Evolutionary conservation across 163 green algal genomes (phyloP).

Genomic region (Scenedesmus sp.): DNA sequence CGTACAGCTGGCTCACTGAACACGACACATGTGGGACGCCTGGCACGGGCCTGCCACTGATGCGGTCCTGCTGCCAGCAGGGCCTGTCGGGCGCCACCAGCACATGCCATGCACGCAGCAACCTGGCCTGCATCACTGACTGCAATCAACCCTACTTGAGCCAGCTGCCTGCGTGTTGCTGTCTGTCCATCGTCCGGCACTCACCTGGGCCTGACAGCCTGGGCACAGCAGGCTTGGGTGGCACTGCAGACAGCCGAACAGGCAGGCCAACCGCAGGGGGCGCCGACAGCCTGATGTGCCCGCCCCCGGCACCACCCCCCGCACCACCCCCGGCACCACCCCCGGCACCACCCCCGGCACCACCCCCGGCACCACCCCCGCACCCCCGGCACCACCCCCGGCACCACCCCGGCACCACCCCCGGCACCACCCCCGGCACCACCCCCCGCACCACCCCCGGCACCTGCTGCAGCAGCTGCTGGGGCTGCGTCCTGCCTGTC

Average conservation of each 20-base stretch:
- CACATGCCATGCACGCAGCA: no score
- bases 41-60: no score
- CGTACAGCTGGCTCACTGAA: no score
- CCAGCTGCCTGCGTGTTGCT: not conserved
- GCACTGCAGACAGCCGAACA: slow-evolving; percentile 10
- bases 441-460: not conserved
- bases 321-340: not conserved
- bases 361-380: no score
- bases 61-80: no score
- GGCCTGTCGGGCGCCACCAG: no score
- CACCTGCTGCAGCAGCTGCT: slow-evolving; percentile 37
- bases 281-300: slow-evolving; percentile 8
- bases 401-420: no score
- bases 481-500: no score
- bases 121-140: no score
- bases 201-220: slow-evolving; percentile 36
- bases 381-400: no score
- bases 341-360: not conserved
- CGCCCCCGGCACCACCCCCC: not conserved
- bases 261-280: slow-evolving; percentile 7
- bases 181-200: not conserved
- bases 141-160: not conserved
- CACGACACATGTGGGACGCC: no score
- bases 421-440: not conserved
- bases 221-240: slow-evolving; percentile 1